Evolutionary conservation across 148 eudicot species (phyloP).

Genomic region (Drosera capensis): DNA sequence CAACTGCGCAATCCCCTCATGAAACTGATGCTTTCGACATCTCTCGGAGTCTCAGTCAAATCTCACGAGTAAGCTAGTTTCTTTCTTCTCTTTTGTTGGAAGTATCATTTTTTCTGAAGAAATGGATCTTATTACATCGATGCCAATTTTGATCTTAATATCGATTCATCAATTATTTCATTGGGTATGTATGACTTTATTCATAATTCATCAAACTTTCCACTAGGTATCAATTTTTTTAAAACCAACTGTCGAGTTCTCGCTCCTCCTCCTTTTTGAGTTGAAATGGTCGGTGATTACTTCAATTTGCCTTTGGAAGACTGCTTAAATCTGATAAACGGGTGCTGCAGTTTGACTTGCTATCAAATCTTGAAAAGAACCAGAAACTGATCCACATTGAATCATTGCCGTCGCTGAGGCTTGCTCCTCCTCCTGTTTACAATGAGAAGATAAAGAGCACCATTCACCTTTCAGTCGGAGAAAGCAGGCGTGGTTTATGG

Average conservation of each 20-base stretch:
- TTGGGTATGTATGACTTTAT: too few species aligned
- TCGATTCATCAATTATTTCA: too few species aligned
- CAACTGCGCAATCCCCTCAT: constrained; percentile 21
- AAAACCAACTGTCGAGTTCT: neutral
- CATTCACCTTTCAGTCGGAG: constrained; percentile 16
- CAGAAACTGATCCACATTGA: constrained; percentile 42
- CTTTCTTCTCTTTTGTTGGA: neutral
- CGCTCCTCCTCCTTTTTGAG: neutral
- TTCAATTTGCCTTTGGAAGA: constrained; percentile 1
- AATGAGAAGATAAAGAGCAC: constrained; percentile 76
- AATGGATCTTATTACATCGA: too few species aligned
- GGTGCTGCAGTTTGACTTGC: constrained; percentile 57
- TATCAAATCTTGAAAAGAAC: constrained; percentile 59
- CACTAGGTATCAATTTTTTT: too few species aligned
- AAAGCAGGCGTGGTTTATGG: constrained; percentile 22
- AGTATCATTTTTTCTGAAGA: neutral
- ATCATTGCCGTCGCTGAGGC: constrained; percentile 54
- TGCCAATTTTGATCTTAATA: neutral
- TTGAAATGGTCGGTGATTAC: neutral
- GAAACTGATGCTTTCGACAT: constrained; percentile 51
- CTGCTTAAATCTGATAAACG: neutral
- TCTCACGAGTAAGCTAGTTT: constrained; percentile 47
- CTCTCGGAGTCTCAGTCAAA: constrained; percentile 21
- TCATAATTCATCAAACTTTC: too few species aligned
- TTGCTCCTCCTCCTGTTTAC: constrained; percentile 95